These are phyloP conservation scores for Vanrija sp. DNA, from an alignment of 1,284 basidiomycete genomes.

Conservation along the genomic window DNA sequence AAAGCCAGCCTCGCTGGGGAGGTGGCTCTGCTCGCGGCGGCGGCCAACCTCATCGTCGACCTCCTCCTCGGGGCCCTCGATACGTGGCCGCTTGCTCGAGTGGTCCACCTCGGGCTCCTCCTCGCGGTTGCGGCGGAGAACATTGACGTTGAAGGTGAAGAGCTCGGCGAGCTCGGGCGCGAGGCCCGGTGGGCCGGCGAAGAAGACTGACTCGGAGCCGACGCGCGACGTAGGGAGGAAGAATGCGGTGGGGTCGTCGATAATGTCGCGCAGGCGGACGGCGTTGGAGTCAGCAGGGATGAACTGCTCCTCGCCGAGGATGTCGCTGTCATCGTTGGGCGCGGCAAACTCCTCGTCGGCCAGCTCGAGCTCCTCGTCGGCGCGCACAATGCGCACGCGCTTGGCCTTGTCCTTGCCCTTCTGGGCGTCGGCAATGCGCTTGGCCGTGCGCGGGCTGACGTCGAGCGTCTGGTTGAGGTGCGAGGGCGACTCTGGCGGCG, in stretches of 20 bases:
- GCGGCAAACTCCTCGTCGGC: slow-evolving; percentile 62
- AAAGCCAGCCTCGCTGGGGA: slow-evolving; percentile 16
- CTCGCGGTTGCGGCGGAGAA: slow-evolving; percentile 50
- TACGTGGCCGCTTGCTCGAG: slow-evolving; percentile 29
- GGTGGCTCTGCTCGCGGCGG: slow-evolving; percentile 53
- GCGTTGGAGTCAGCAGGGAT: slow-evolving; percentile 76
- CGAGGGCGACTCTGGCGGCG: slow-evolving; percentile 36
- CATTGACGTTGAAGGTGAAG: slow-evolving; percentile 71
- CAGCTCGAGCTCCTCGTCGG: slow-evolving; percentile 74
- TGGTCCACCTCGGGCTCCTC: slow-evolving; percentile 24
- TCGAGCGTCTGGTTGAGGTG: slow-evolving; percentile 29
- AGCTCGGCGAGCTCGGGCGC: slow-evolving; percentile 74
- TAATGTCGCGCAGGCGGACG: slow-evolving; percentile 75
- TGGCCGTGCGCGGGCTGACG: slow-evolving; percentile 56
- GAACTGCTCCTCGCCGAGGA: slow-evolving; percentile 71
- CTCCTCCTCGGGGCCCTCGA: slow-evolving; percentile 14
- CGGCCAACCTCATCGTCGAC: not conserved
- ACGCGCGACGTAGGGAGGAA: slow-evolving; percentile 72
- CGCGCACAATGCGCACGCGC: slow-evolving; percentile 55
- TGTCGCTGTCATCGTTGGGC: slow-evolving; percentile 60
- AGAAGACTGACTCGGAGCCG: slow-evolving; percentile 65
- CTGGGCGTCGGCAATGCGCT: slow-evolving; percentile 42
- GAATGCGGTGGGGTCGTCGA: slow-evolving; percentile 75
- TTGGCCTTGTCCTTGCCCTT: slow-evolving; percentile 53
- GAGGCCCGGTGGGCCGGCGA: slow-evolving; percentile 63